A percentile compares a stretch with the other conserved stretches of the same genome.
phyloP scores from a whole-genome alignment of 176 grass and related monocot genomes.

The Bromus sterilis region DNA sequence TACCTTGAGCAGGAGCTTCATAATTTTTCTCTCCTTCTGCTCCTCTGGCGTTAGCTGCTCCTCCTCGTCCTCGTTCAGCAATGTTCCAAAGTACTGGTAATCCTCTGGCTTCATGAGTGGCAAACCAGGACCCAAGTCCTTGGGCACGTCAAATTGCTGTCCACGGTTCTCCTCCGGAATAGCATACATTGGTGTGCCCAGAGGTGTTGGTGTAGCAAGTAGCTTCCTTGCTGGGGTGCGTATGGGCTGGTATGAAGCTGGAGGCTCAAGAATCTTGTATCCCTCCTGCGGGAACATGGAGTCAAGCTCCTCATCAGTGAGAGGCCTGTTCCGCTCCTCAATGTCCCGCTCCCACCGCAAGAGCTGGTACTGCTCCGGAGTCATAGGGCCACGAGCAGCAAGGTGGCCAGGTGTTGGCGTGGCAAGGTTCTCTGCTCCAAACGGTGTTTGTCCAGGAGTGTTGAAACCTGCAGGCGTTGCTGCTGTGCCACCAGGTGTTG shows the following conservation, averaged over 20 bases:
- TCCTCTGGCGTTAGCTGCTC: slow-evolving; percentile 85
- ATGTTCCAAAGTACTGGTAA: slow-evolving; percentile 89
- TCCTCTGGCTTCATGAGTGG: slow-evolving; percentile 95
- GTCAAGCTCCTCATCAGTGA: slow-evolving; percentile 94
- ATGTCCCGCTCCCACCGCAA: slow-evolving; percentile 92
- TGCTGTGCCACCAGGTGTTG: slow-evolving; percentile 38
- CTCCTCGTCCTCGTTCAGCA: slow-evolving; percentile 91
- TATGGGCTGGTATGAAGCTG: slow-evolving; percentile 77
- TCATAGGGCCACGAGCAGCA: slow-evolving; percentile 65
- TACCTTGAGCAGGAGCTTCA: slow-evolving; percentile 84
- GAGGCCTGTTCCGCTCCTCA: slow-evolving; percentile 88
- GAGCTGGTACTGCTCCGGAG: slow-evolving; percentile 84
- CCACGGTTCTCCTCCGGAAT: slow-evolving; percentile 96
- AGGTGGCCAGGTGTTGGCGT: slow-evolving; percentile 36
- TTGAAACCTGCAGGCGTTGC: slow-evolving; percentile 54
- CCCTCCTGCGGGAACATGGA: slow-evolving; percentile 80
- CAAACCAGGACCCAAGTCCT: slow-evolving; percentile 64
- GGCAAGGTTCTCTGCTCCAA: slow-evolving; percentile 69
- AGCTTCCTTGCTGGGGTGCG: slow-evolving; percentile 94
- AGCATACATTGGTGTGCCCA: slow-evolving; percentile 67
- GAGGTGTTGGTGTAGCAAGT: slow-evolving; percentile 79
- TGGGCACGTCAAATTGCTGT: slow-evolving; percentile 90
- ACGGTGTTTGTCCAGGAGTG: slow-evolving; percentile 79
- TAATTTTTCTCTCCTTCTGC: slow-evolving; percentile 94
- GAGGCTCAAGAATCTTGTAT: slow-evolving; percentile 88